Base-by-base conservation (phyloP, 2,329 filamentous ascomycete species). In the Nigrospora osmanthi region DNA sequence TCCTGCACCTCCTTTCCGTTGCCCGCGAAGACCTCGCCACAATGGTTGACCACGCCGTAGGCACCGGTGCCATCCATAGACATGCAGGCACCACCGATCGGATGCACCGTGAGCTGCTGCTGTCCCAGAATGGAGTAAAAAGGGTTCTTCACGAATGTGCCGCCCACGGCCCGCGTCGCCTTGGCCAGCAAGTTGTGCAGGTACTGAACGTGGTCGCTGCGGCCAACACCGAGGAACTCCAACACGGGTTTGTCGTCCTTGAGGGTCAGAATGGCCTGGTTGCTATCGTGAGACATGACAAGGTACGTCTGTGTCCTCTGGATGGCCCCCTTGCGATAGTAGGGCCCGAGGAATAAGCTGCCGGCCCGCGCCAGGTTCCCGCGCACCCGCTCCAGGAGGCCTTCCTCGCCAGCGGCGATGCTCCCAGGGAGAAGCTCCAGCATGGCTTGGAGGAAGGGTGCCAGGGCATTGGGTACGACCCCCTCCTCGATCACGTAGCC, bases 401-500 rank as follows among this genome's bases (percentile, higher is more conserved):
- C 60, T 6, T 69, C 60, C 12, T 64, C 58, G 9, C 63, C 55
- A 4, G 69, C 64, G 13, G 59, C 52, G 23, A 69, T 53, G 15
- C 69, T 71, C 0, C 71, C 72, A 9, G 75, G 75, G 56, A 77
- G 67, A 32, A 73, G 47, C 47, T 80, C 75, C 30, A 84, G 61
- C 63, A 82, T 70, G 1, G 69, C 62, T 53, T 81, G 77, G 44
- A 85, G 64, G 19, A 83, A 64, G 1, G 68, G 67, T 0, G 73
- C 68, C 11, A 85, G 64, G 1, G 78, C 77, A 32, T 71, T 66
- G 0, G 81, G 80, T 7, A 85, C 68, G 2, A 75, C 71, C 1
- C 81, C 80, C 50, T 85, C 81, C 56, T 85, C 71, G 14, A 85
- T 76, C 3, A 85, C 73, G 51, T 76, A 84, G 4, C 78, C 80